These are phyloP conservation scores for Penicillium sp. DNA, from an alignment of 2,329 filamentous ascomycete genomes.

Conservation along the genomic window DNA sequence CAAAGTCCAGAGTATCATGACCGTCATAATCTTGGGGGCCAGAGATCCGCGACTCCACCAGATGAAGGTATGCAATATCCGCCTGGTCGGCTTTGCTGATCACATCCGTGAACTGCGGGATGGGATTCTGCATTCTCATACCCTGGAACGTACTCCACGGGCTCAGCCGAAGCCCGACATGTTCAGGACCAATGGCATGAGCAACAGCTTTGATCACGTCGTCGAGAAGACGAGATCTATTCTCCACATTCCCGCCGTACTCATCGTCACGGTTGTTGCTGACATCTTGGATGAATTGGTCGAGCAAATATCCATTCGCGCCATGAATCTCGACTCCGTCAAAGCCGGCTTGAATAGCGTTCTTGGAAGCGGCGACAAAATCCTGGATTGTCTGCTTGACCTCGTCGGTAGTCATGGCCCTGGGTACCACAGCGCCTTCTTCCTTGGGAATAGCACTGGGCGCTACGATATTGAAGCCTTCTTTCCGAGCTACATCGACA, in stretches of 20 bases:
- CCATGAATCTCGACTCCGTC: slow-evolving; percentile 52
- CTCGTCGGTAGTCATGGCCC: slow-evolving; percentile 37
- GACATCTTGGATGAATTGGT: slow-evolving; percentile 51
- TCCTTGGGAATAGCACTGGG: neutral
- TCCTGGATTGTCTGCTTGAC: slow-evolving; percentile 43
- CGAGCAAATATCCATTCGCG: slow-evolving; percentile 51
- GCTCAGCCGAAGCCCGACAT: slow-evolving; percentile 46
- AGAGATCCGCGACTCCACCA: slow-evolving; percentile 55
- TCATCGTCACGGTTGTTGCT: slow-evolving; percentile 50
- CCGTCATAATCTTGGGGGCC: neutral
- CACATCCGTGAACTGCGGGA: slow-evolving; percentile 62
- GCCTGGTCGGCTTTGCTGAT: slow-evolving; percentile 51
- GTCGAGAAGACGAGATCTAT: slow-evolving; percentile 53
- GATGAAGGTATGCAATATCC: slow-evolving; percentile 59
- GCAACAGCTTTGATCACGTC: slow-evolving; percentile 49
- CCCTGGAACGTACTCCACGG: slow-evolving; percentile 37
- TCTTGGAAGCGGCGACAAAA: slow-evolving; percentile 45
- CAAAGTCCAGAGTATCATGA: slow-evolving; percentile 37
- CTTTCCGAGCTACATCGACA: neutral
- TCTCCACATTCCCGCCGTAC: slow-evolving; percentile 52
- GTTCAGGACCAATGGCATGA: slow-evolving; percentile 43
- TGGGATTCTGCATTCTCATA: slow-evolving; percentile 60
- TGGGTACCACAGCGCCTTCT: neutral
- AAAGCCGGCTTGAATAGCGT: slow-evolving; percentile 55
- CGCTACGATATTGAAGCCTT: neutral